phyloP scores from a whole-genome alignment of 1,284 basidiomycete genomes.

The Boletus calvinii region DNA sequence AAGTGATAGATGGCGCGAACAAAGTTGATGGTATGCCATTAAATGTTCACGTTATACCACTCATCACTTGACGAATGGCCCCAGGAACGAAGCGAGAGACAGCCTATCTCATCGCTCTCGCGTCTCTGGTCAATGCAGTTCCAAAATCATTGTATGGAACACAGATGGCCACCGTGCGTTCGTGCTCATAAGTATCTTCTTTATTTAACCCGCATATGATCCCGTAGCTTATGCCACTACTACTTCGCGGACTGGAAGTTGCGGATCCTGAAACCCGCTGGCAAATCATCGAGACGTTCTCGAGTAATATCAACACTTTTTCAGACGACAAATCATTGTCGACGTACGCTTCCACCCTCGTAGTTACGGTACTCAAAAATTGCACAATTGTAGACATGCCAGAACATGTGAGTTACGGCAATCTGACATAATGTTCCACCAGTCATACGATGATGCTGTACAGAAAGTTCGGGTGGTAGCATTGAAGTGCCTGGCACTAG shows the following conservation, averaged over 20 bases:
- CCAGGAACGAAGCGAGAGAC: slow-evolving; percentile 52
- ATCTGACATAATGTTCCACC: not conserved
- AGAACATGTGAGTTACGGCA: slow-evolving; percentile 46
- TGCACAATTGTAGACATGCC: slow-evolving; percentile 48
- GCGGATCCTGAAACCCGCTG: slow-evolving; percentile 71
- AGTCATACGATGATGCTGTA: slow-evolving; percentile 3
- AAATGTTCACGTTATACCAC: not conserved
- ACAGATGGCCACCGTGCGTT: slow-evolving; percentile 65
- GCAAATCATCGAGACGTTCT: slow-evolving; percentile 80
- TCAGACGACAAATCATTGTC: slow-evolving; percentile 54
- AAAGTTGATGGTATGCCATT: slow-evolving; percentile 41
- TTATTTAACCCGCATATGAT: slow-evolving; percentile 4
- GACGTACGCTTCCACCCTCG: slow-evolving; percentile 69
- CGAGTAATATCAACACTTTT: slow-evolving; percentile 66
- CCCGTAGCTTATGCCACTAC: slow-evolving; percentile 78
- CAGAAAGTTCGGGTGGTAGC: slow-evolving; percentile 78
- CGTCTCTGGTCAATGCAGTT: slow-evolving; percentile 77
- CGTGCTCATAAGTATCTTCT: not conserved
- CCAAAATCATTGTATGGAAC: slow-evolving; percentile 73
- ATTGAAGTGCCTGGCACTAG: slow-evolving; percentile 66
- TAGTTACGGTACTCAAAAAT: slow-evolving; percentile 71
- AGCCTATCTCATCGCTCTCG: slow-evolving; percentile 82
- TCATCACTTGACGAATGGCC: slow-evolving; percentile 4
- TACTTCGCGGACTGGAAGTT: slow-evolving; percentile 82
- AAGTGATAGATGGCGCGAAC: slow-evolving; percentile 64